Conservation (phyloP, 2,329 filamentous ascomycete genomes). For the Sporothrix globosa region DNA sequence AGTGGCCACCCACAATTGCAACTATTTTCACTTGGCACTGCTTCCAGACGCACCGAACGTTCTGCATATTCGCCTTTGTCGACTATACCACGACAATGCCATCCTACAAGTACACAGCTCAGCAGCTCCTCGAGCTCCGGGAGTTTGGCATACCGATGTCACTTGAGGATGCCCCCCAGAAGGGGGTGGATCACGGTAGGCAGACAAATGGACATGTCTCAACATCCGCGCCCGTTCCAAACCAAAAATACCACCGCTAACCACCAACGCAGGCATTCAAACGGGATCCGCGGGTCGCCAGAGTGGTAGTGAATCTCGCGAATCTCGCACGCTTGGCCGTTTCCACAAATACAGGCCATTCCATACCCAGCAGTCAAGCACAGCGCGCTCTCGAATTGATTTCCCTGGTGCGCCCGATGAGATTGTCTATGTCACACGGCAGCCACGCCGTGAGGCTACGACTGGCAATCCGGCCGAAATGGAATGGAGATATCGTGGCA, state of each 20-base stretch:
- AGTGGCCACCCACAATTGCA: conserved; percentile 4
- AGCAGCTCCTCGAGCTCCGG: conserved; percentile 36
- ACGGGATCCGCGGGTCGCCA: background rate
- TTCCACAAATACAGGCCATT: conserved; percentile 31
- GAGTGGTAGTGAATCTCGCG: conserved; percentile 25
- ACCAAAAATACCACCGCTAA: background rate
- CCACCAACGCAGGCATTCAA: background rate
- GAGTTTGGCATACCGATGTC: conserved; percentile 5
- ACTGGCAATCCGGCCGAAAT: conserved; percentile 37
- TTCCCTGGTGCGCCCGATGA: conserved; percentile 46
- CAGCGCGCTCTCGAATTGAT: conserved; percentile 40
- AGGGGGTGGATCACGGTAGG: conserved; percentile 33
- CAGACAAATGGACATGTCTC: too few relatives aligned
- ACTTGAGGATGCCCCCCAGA: conserved; percentile 30
- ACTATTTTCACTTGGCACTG: conserved; percentile 36
- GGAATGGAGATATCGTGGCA: conserved; percentile 44
- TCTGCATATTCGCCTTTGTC: conserved; percentile 35
- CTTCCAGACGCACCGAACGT: conserved; percentile 29
- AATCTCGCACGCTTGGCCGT: conserved; percentile 32
- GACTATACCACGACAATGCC: conserved; percentile 32
- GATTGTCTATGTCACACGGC: conserved; percentile 40
- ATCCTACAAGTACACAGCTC: conserved; percentile 33
- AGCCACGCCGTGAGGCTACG: background rate
- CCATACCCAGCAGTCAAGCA: background rate
- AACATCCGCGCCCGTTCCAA: too few relatives aligned